These are phyloP conservation scores for Microstegium vimineum DNA, from an alignment of 176 grass and related monocot genomes.

Conservation along the genomic window DNA sequence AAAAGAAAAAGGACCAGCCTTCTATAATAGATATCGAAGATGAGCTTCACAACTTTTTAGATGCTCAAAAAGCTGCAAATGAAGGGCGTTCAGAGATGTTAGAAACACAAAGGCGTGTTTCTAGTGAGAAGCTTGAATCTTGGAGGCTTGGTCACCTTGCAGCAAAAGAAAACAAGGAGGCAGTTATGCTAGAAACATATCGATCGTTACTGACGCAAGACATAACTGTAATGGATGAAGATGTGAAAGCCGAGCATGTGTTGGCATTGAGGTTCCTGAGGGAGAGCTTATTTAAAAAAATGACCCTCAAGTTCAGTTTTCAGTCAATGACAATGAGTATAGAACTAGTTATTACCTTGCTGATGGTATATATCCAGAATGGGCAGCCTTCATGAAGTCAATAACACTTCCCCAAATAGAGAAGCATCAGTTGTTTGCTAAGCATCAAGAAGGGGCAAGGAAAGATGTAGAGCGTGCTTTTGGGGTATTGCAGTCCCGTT, in stretches of 20 bases:
- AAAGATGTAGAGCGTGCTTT: too few species aligned
- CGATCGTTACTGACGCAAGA: neutral
- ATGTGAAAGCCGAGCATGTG: neutral
- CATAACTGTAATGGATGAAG: neutral
- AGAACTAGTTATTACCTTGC: too few species aligned
- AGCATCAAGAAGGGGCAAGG: too few species aligned
- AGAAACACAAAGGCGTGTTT: neutral
- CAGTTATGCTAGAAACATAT: neutral
- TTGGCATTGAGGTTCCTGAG: neutral
- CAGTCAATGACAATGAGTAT: too few species aligned
- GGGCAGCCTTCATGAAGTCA: too few species aligned
- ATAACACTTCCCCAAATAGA: too few species aligned
- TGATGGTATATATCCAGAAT: too few species aligned
- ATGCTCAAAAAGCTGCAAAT: neutral
- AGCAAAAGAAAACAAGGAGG: neutral
- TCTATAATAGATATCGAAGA: slow-evolving; percentile 11
- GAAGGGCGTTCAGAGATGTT: slow-evolving; percentile 10
- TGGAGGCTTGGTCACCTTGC: neutral
- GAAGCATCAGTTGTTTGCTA: too few species aligned
- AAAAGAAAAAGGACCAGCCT: neutral
- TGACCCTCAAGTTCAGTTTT: too few species aligned
- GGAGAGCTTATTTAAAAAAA: neutral
- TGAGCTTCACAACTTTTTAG: neutral
- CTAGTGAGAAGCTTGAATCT: neutral
- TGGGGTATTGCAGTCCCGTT: too few species aligned